Evolutionary conservation across 805 yeast species (phyloP).

Genomic region (Pichia californica): DNA sequence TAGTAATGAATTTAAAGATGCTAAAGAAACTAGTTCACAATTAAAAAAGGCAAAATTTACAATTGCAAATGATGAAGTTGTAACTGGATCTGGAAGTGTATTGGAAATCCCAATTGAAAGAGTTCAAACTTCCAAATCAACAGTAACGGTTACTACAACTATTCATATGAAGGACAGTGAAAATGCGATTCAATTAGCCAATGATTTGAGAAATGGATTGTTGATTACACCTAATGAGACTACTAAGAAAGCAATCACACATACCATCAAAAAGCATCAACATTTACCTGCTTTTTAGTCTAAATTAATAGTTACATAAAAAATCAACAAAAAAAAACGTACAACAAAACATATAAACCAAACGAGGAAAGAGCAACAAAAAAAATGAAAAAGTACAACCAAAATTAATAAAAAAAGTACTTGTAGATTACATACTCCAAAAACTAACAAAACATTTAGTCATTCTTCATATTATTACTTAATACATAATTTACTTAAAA

Average conservation of each 20-base stretch:
- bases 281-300: slow-evolving; percentile 9
- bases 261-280: slow-evolving; percentile 13
- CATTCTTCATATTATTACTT: too few relatives aligned
- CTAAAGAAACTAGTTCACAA: slow-evolving; percentile 3
- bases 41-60: slow-evolving; percentile 4
- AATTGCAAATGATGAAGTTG: background rate
- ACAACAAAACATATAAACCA: background rate
- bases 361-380: background rate
- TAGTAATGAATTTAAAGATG: slow-evolving; percentile 4
- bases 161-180: slow-evolving; percentile 10
- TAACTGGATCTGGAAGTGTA: slow-evolving; percentile 10
- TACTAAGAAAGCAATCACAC: slow-evolving; percentile 21
- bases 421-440: too few relatives aligned
- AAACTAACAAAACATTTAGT: too few relatives aligned
- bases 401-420: too few relatives aligned
- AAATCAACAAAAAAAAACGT: background rate
- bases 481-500: too few relatives aligned
- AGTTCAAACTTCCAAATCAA: background rate
- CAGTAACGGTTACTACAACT: background rate
- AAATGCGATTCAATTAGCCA: slow-evolving; percentile 10
- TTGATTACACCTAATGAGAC: slow-evolving; percentile 22
- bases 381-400: too few relatives aligned
- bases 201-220: slow-evolving; percentile 15
- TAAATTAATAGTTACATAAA: background rate
- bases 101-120: background rate